Evolutionary conservation across 352 stramenopile genomes (phyloP).

Genomic region (Phytophthora citrophthora): DNA sequence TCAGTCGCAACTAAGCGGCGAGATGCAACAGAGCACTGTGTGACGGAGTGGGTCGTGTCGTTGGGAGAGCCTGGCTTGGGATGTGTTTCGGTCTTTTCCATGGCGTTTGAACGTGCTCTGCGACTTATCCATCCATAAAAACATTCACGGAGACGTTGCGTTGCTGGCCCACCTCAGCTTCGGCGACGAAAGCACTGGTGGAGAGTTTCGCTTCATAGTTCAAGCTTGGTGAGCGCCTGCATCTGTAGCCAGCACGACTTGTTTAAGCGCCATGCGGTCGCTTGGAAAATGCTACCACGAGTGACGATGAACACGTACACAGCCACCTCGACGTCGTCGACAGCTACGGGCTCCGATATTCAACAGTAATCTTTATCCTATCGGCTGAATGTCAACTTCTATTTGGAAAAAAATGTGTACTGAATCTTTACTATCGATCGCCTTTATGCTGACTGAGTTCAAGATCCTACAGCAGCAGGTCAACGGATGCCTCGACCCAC

Average conservation of each 20-base stretch:
- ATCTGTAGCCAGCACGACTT: slow-evolving; percentile 11
- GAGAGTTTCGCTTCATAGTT: not conserved
- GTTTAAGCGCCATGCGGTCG: slow-evolving; percentile 26
- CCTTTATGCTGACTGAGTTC: not conserved
- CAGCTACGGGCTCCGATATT: slow-evolving; percentile 4
- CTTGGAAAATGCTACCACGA: slow-evolving; percentile 20
- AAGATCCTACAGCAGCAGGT: not conserved
- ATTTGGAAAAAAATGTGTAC: not conserved
- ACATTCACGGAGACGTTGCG: slow-evolving; percentile 10
- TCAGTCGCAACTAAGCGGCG: slow-evolving; percentile 11
- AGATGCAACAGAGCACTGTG: slow-evolving; percentile 1
- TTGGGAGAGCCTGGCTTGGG: slow-evolving; percentile 16
- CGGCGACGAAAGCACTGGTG: slow-evolving; percentile 12
- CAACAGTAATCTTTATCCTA: slow-evolving; percentile 1
- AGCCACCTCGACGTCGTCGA: slow-evolving; percentile 19
- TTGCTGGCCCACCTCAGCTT: slow-evolving; percentile 23
- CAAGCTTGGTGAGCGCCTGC: not conserved
- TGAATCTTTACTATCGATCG: slow-evolving; percentile 1
- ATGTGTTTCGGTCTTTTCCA: slow-evolving; percentile 28
- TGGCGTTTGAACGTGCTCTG: slow-evolving; percentile 18
- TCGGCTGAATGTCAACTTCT: slow-evolving; percentile 9
- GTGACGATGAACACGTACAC: slow-evolving; percentile 13
- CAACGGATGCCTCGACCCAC: not conserved
- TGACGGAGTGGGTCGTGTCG: slow-evolving; percentile 14
- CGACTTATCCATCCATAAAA: slow-evolving; percentile 13